phyloP scores from a whole-genome alignment of 805 yeast species.

The Ogataea kodamae region DNA sequence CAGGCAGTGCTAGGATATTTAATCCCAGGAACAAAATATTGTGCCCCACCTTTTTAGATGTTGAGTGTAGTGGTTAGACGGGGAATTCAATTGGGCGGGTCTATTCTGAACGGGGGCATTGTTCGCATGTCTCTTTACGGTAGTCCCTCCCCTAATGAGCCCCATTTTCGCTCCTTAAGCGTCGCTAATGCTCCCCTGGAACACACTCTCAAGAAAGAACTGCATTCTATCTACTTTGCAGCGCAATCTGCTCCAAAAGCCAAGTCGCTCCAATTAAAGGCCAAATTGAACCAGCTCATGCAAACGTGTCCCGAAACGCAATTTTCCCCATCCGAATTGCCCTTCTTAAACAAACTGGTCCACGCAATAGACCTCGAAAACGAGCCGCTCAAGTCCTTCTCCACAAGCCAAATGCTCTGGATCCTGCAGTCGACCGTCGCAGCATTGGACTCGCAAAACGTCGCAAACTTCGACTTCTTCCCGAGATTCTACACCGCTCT shows the following conservation, averaged over 20 bases:
- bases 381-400: conserved; percentile 25
- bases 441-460: conserved; percentile 30
- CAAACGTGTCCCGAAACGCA: conserved; percentile 20
- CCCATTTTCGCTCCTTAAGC: too few relatives aligned
- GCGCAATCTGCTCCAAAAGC: conserved; percentile 26
- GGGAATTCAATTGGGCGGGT: neutral
- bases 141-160: too few relatives aligned
- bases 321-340: conserved; percentile 25
- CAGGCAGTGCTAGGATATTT: conserved; percentile 9
- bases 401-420: conserved; percentile 21
- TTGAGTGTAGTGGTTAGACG: too few relatives aligned
- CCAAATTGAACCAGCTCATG: conserved; percentile 20
- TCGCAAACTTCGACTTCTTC: conserved; percentile 29
- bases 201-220: conserved; percentile 19
- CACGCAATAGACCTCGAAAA: conserved; percentile 29
- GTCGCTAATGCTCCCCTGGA: too few relatives aligned
- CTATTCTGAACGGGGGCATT: neutral
- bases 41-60: conserved; percentile 10
- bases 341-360: conserved; percentile 28
- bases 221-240: conserved; percentile 24
- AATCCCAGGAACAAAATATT: too few relatives aligned
- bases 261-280: conserved; percentile 26
- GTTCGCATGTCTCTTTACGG: conserved; percentile 5
- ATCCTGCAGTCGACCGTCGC: conserved; percentile 25
- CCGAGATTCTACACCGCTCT: conserved; percentile 33